phyloP scores from a whole-genome alignment of 352 stramenopile genomes.

The Phytophthora hibernalis region DNA sequence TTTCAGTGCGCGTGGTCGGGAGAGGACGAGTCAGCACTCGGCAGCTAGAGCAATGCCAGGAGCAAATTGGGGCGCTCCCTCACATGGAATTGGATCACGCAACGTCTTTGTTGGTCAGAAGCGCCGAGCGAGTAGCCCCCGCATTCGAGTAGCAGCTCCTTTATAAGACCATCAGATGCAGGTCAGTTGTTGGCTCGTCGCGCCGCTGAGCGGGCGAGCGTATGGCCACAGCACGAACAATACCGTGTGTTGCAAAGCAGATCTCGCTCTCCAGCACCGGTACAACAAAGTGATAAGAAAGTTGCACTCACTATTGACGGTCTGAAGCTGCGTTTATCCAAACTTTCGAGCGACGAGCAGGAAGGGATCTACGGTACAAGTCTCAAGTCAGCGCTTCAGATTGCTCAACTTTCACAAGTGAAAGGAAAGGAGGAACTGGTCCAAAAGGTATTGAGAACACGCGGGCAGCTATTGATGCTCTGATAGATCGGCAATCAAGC shows the following conservation, averaged over 20 bases:
- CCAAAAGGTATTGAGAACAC: conserved; percentile 11
- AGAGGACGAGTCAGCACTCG: background rate
- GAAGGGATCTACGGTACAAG: background rate
- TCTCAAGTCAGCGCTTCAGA: conserved; percentile 13
- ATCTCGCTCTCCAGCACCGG: conserved; percentile 8
- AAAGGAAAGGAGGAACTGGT: conserved; percentile 14
- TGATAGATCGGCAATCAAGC: conserved; percentile 1
- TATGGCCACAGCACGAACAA: background rate
- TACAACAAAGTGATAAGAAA: conserved; percentile 10
- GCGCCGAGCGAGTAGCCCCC: conserved; percentile 5
- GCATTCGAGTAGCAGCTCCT: conserved; percentile 4
- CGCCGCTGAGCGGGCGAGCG: background rate
- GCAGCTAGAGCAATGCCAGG: background rate
- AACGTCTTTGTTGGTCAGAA: conserved; percentile 5
- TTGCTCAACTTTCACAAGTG: conserved; percentile 11
- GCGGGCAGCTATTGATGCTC: background rate
- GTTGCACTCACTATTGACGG: conserved; percentile 9
- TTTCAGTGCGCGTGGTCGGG: conserved; percentile 4
- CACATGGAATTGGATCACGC: background rate
- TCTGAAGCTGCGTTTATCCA: conserved; percentile 11
- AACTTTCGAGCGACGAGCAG: conserved; percentile 9
- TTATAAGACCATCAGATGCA: conserved; percentile 1
- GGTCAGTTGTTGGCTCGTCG: background rate
- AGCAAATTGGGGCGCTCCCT: background rate
- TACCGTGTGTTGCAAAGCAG: background rate